Percentiles rank a stretch among this genome's conserved stretches.
These are phyloP conservation scores for Trichophyton rubrum DNA, from an alignment of 2,329 filamentous ascomycete species.

Conservation along the genomic window DNA sequence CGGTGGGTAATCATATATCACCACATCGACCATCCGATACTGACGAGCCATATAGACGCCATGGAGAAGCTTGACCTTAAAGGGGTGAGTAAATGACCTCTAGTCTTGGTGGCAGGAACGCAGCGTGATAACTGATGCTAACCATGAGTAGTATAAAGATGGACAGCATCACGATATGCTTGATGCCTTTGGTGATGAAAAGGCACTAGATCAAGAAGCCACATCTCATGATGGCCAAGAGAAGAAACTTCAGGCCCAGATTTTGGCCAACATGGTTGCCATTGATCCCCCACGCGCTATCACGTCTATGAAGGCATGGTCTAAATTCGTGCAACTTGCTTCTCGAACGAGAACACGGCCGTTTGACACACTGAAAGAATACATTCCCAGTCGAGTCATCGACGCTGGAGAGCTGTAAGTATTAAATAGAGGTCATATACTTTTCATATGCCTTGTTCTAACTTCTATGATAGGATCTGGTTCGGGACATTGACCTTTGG, in stretches of 20 bases:
- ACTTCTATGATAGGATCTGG: conserved; percentile 20
- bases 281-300: conserved; percentile 17
- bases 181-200: conserved; percentile 9
- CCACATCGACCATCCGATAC: background rate
- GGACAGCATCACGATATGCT: background rate
- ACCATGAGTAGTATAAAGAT: conserved; percentile 8
- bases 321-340: conserved; percentile 15
- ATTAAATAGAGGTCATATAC: too few relatives aligned
- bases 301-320: conserved; percentile 20
- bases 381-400: conserved; percentile 18
- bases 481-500: conserved; percentile 28
- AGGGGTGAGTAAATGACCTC: background rate
- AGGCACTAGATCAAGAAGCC: conserved; percentile 10
- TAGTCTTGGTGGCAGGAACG: background rate
- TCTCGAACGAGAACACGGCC: conserved; percentile 5
- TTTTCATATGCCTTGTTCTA: background rate
- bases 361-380: conserved; percentile 19
- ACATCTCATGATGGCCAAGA: conserved; percentile 15
- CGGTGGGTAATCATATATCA: conserved; percentile 14
- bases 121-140: background rate
- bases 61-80: conserved; percentile 1
- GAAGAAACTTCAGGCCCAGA: conserved; percentile 14
- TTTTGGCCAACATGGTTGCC: conserved; percentile 19
- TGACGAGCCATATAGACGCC: background rate
- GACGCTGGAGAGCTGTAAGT: conserved; percentile 21